Evolutionary conservation across 257 asterid species (phyloP).

Genomic region (Gentiana dahurica): DNA sequence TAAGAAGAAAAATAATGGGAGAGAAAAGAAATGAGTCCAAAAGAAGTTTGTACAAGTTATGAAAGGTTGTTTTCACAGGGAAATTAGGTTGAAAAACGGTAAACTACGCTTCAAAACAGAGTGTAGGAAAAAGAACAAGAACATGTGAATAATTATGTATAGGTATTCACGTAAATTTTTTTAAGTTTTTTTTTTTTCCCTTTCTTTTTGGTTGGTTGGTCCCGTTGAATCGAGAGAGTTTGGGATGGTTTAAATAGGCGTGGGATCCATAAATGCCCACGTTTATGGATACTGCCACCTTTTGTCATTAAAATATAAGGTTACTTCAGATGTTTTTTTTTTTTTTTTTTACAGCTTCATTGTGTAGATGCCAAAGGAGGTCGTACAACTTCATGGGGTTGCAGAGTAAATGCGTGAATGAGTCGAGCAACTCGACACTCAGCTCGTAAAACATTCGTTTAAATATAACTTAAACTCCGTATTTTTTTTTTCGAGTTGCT

Average conservation of each 20-base stretch:
- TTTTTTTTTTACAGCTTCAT: conserved; percentile 5
- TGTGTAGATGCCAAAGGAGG: background rate
- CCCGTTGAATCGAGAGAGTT: conserved; percentile 1
- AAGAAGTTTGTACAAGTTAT: conserved; percentile 11
- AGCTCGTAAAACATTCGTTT: no score
- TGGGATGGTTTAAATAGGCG: conserved; percentile 16
- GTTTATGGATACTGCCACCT: conserved; percentile 9
- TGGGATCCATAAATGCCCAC: conserved; percentile 30
- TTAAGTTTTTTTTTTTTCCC: background rate
- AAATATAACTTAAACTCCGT: no score
- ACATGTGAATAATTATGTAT: no score
- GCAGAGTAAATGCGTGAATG: no score
- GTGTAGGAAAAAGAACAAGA: background rate
- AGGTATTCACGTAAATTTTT: no score
- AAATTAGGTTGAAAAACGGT: background rate
- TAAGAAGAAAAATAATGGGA: conserved; percentile 1
- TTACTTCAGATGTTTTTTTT: background rate
- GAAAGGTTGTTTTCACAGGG: conserved; percentile 10
- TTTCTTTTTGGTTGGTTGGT: conserved; percentile 11
- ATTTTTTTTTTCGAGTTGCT: no score
- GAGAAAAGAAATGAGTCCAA: background rate
- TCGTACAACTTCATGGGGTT: no score
- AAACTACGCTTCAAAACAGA: no score
- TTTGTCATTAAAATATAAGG: no score
- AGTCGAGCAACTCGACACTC: no score